Conservation (phyloP, 2,329 filamentous ascomycete genomes). For the Epichloe elymi region DNA sequence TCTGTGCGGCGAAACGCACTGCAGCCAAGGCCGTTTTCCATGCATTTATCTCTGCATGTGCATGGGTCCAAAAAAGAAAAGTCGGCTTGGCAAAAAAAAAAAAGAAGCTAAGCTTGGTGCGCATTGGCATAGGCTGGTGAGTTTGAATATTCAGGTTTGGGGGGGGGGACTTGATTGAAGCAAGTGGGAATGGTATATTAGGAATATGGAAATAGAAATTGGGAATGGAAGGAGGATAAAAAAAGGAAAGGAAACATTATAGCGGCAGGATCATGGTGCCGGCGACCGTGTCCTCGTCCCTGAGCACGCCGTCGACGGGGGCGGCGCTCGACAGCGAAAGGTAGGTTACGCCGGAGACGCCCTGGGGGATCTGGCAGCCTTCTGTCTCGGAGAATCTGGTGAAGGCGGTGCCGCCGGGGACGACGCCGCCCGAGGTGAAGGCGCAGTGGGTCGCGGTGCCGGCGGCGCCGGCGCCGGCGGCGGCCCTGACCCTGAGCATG, state of each 20-base stretch:
- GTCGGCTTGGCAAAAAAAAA: too few relatives aligned
- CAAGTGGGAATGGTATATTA: too few relatives aligned
- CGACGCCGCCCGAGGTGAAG: constrained; percentile 48
- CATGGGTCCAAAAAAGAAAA: too few relatives aligned
- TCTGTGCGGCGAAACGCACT: too few relatives aligned
- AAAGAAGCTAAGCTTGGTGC: too few relatives aligned
- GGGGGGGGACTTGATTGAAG: not conserved
- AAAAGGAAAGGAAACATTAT: not conserved
- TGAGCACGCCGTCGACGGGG: constrained; percentile 37
- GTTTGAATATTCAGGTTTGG: too few relatives aligned
- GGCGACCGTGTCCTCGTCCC: constrained; percentile 52
- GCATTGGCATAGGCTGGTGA: too few relatives aligned
- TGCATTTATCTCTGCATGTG: too few relatives aligned
- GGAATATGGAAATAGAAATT: too few relatives aligned
- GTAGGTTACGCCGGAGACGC: constrained; percentile 51
- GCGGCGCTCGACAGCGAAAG: constrained; percentile 47
- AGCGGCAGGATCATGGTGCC: constrained; percentile 47
- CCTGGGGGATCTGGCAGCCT: constrained; percentile 45
- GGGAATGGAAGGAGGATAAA: too few relatives aligned
- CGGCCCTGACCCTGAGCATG: constrained; percentile 31
- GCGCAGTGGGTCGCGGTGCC: constrained; percentile 43
- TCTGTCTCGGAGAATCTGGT: constrained; percentile 36
- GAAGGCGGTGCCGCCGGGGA: constrained; percentile 47
- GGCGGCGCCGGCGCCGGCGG: constrained; percentile 25
- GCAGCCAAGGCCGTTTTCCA: too few relatives aligned